Evolutionary conservation across 208 protist species (phyloP).

Genomic region (Acanthamoeba lenticulata): DNA sequence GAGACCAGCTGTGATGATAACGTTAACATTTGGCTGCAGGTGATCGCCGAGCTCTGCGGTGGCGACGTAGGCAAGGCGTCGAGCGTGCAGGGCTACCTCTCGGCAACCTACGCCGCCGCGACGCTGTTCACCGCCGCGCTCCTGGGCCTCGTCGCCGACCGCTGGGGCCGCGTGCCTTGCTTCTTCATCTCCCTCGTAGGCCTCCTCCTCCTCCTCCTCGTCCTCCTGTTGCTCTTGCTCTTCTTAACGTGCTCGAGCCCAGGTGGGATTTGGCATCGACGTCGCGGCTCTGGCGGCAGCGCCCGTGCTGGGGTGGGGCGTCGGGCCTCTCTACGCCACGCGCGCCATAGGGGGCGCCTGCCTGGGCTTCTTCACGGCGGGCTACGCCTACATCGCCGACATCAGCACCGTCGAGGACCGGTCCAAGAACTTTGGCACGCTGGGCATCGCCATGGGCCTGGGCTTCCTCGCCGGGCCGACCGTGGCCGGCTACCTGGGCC

Average conservation of each 20-base stretch:
- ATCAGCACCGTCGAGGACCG: neutral
- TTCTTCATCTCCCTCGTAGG: neutral
- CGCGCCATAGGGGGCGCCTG: neutral
- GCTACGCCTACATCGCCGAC: slow-evolving; percentile 44
- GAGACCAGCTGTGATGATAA: neutral
- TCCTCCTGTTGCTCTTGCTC: neutral
- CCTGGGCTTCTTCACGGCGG: neutral
- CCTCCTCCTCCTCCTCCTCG: neutral
- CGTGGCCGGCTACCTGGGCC: neutral
- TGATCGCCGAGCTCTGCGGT: neutral
- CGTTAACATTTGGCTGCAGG: neutral
- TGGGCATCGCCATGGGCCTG: neutral
- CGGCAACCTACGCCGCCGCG: neutral
- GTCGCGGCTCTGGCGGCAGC: neutral
- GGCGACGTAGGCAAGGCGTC: neutral
- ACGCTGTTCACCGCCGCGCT: neutral
- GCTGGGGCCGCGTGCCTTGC: neutral
- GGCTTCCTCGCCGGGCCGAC: neutral
- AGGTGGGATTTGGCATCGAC: neutral
- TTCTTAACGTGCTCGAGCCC: neutral
- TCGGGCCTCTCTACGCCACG: neutral
- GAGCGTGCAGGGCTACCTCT: neutral
- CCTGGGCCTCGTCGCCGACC: neutral
- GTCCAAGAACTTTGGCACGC: slow-evolving; percentile 20
- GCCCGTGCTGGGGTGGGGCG: neutral